Evolutionary conservation across 768 basidiomycete genomes (phyloP).

Genomic region (Suillus lakei): DNA sequence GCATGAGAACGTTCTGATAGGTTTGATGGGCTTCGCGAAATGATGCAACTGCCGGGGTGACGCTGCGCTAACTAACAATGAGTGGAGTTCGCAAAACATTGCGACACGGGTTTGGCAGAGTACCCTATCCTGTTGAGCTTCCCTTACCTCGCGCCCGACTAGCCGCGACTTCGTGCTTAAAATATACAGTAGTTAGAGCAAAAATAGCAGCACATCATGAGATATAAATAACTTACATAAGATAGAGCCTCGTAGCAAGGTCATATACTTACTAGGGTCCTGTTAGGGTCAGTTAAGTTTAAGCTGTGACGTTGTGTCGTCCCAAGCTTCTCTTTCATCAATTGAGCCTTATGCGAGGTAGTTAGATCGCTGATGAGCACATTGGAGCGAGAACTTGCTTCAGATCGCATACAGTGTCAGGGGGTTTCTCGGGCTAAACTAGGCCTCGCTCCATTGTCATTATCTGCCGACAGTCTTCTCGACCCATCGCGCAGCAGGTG

Average conservation of each 20-base stretch:
- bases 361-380: background rate
- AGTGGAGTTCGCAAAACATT: background rate
- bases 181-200: background rate
- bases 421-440: background rate
- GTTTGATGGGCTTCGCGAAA: background rate
- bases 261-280: background rate
- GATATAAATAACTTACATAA: background rate
- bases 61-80: background rate
- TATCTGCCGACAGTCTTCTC: background rate
- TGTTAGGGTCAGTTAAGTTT: background rate
- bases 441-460: background rate
- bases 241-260: background rate
- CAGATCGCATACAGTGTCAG: background rate
- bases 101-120: background rate
- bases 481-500: background rate
- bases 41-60: background rate
- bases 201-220: background rate
- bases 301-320: background rate
- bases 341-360: background rate
- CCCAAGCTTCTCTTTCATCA: background rate
- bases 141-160: background rate
- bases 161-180: background rate
- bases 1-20: background rate
- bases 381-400: background rate
- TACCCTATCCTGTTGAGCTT: background rate